Conservation (phyloP, 352 stramenopile species). For the Phytophthora fragariaefolia region DNA sequence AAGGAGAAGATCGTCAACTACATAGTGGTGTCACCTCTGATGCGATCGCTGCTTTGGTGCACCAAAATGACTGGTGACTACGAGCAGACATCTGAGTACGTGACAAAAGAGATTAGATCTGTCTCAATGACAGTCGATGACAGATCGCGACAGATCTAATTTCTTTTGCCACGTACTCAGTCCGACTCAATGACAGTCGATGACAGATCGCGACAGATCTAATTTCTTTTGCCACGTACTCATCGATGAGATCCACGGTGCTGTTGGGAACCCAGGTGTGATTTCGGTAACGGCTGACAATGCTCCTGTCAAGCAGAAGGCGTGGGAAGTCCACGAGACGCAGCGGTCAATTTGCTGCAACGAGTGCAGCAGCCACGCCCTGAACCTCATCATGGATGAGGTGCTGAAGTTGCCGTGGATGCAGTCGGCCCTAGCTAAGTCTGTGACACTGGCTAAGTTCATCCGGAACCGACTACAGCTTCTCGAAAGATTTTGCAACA, state of each 20-base stretch:
- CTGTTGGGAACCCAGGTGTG: background rate
- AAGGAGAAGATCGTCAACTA: background rate
- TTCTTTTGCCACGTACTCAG: too few species aligned
- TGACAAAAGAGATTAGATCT: background rate
- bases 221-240: too few species aligned
- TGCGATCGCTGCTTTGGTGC: background rate
- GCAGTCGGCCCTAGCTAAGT: background rate
- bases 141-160: too few species aligned
- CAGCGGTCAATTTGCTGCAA: background rate
- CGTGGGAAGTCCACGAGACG: background rate
- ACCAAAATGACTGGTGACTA: background rate
- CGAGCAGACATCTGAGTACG: background rate
- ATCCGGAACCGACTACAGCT: slow-evolving; percentile 3
- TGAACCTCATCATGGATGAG: background rate
- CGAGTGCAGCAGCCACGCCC: background rate
- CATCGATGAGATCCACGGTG: background rate
- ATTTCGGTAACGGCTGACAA: background rate
- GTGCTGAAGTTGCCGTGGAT: slow-evolving; percentile 1
- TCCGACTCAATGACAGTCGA: too few species aligned
- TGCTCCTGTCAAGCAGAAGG: background rate
- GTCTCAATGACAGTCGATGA: too few species aligned
- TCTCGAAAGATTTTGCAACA: background rate
- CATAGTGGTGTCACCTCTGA: background rate
- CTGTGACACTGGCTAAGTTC: slow-evolving; percentile 3
- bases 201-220: too few species aligned